Conservation (phyloP, 1,284 basidiomycete species). For the Trametes pubescens region DNA sequence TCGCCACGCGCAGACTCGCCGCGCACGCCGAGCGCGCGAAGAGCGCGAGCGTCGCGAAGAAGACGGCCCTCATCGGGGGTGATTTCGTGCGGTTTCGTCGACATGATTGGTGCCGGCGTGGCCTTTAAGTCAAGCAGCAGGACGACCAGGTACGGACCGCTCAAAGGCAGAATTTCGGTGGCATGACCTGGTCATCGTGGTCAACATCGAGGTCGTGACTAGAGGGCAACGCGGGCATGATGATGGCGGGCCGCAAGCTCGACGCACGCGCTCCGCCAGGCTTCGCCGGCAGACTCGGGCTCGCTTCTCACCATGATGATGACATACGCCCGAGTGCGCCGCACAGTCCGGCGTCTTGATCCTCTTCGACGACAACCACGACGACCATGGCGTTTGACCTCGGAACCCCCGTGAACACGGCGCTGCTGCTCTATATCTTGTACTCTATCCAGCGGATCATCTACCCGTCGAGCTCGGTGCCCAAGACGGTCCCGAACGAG, state of each 20-base stretch:
- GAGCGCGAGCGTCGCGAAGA: constrained; percentile 5
- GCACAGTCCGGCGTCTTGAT: constrained; percentile 14
- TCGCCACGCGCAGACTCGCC: constrained; percentile 34
- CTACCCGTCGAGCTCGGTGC: constrained; percentile 65
- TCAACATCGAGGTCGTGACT: constrained; percentile 22
- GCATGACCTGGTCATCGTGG: constrained; percentile 31
- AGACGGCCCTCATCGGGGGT: constrained; percentile 18
- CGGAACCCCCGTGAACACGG: constrained; percentile 77
- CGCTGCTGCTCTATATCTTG: constrained; percentile 78
- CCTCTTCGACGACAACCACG: constrained; percentile 3
- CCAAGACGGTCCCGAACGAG: constrained; percentile 64
- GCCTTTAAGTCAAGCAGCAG: constrained; percentile 22
- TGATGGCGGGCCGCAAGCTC: constrained; percentile 7
- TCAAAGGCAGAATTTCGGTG: background rate
- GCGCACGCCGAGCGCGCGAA: constrained; percentile 4
- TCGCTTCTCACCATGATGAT: constrained; percentile 16
- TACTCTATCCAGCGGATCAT: constrained; percentile 80
- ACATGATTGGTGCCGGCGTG: background rate
- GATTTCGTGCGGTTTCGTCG: background rate
- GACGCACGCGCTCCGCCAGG: background rate
- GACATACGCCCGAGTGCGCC: background rate
- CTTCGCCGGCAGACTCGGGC: background rate
- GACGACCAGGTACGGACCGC: background rate
- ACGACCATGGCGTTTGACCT: constrained; percentile 52
- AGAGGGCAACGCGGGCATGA: background rate